Evolutionary conservation across 345 rosid species (phyloP).

Genomic region (Viola odorata): DNA sequence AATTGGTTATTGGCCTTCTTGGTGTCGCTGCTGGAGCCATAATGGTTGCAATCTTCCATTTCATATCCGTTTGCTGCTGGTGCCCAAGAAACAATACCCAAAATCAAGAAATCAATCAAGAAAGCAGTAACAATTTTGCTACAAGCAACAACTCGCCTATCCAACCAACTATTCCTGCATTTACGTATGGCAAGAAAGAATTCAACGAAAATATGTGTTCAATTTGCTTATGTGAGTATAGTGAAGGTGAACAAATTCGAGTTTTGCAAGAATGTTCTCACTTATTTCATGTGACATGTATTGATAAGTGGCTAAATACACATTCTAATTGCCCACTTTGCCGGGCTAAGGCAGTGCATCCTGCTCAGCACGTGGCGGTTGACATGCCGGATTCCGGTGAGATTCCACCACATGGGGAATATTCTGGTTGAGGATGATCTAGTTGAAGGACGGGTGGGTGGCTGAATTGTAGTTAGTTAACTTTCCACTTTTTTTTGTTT

Average conservation of each 20-base stretch:
- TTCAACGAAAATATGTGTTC: slow-evolving; percentile 35
- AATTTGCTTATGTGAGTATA: slow-evolving; percentile 42
- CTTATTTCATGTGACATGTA: slow-evolving; percentile 42
- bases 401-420: neutral
- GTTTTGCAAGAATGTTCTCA: slow-evolving; percentile 43
- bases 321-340: slow-evolving; percentile 52
- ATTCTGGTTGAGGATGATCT: neutral
- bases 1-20: slow-evolving; percentile 24
- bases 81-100: neutral
- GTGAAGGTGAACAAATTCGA: slow-evolving; percentile 36
- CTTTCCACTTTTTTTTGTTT: neutral
- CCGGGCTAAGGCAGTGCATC: slow-evolving; percentile 19
- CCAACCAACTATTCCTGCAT: slow-evolving; percentile 4
- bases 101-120: neutral
- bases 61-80: slow-evolving; percentile 18
- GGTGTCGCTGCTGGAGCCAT: slow-evolving; percentile 42
- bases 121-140: neutral
- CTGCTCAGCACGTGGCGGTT: slow-evolving; percentile 7
- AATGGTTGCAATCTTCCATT: slow-evolving; percentile 34
- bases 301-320: slow-evolving; percentile 44
- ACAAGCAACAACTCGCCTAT: neutral
- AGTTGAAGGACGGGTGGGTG: neutral
- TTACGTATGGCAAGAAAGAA: slow-evolving; percentile 26
- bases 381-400: slow-evolving; percentile 15
- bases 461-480: neutral